Conservation (phyloP, 345 rosid species). For the Gossypium longicalyx region DNA sequence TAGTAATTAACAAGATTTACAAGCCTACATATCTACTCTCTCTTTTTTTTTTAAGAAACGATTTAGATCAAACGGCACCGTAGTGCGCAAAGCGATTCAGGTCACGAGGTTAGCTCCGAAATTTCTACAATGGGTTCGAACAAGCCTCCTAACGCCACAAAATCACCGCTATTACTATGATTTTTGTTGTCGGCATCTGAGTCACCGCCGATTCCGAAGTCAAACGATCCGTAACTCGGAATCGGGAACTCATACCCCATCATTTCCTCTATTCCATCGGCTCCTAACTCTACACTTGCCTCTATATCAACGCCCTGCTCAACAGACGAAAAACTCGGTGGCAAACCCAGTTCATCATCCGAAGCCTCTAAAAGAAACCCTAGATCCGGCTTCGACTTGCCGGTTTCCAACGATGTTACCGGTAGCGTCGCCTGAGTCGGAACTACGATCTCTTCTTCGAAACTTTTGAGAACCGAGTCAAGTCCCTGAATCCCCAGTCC, state of each 20-base stretch:
- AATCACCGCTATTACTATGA: background rate
- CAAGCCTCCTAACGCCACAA: background rate
- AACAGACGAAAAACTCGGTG: background rate
- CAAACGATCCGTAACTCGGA: background rate
- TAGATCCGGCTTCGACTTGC: background rate
- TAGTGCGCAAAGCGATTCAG: background rate
- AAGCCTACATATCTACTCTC: background rate
- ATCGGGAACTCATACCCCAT: background rate
- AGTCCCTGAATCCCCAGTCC: background rate
- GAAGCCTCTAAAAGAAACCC: background rate
- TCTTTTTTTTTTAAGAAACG: no score
- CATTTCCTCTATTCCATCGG: background rate
- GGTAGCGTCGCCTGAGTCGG: background rate
- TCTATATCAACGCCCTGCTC: background rate
- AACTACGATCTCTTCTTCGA: background rate
- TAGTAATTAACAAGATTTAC: background rate
- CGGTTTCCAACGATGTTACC: background rate
- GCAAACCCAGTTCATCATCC: background rate
- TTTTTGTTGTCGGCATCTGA: background rate
- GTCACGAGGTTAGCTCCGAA: background rate
- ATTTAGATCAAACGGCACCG: background rate
- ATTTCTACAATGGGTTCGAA: background rate
- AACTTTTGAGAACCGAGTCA: background rate
- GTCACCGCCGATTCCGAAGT: background rate
- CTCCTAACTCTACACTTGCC: background rate